phyloP scores from a whole-genome alignment of 805 yeast species.

The Metschnikowia henanensis region DNA sequence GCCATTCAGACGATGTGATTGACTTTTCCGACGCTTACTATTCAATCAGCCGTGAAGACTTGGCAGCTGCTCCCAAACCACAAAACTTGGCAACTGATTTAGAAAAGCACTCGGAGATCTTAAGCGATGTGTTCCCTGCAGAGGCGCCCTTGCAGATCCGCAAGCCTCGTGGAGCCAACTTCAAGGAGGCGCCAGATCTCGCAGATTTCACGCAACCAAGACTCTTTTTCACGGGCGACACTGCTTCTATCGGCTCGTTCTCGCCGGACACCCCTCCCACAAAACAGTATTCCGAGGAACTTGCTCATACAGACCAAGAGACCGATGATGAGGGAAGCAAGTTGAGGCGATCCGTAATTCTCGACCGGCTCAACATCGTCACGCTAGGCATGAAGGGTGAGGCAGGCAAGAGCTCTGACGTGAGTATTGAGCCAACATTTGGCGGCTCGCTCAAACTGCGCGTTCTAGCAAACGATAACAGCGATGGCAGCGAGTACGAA shows the following conservation, averaged over 20 bases:
- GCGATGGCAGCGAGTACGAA: slow-evolving; percentile 27
- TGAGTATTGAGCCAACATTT: slow-evolving; percentile 7
- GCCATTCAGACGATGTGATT: slow-evolving; percentile 4
- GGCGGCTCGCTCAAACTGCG: slow-evolving; percentile 7
- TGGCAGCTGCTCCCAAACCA: no score
- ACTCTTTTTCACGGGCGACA: slow-evolving; percentile 15
- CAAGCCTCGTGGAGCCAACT: slow-evolving; percentile 19
- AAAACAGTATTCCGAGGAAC: slow-evolving; percentile 1
- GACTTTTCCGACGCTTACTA: slow-evolving; percentile 22
- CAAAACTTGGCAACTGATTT: background rate
- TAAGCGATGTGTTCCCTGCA: slow-evolving; percentile 40
- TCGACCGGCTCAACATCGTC: slow-evolving; percentile 39
- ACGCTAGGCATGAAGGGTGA: slow-evolving; percentile 30
- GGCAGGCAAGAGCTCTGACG: background rate
- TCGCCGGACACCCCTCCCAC: slow-evolving; percentile 39
- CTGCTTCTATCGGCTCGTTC: slow-evolving; percentile 35
- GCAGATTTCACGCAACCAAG: slow-evolving; percentile 7
- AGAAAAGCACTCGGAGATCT: slow-evolving; percentile 39
- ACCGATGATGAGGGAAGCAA: slow-evolving; percentile 10
- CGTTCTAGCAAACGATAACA: slow-evolving; percentile 8
- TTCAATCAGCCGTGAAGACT: slow-evolving; percentile 25
- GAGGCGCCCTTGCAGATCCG: slow-evolving; percentile 36
- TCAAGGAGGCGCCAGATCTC: background rate
- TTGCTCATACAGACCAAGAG: background rate
- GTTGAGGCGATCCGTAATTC: slow-evolving; percentile 36